These are phyloP conservation scores for Naegleria lovaniensis DNA, from an alignment of 208 protist genomes.

Conservation along the genomic window DNA sequence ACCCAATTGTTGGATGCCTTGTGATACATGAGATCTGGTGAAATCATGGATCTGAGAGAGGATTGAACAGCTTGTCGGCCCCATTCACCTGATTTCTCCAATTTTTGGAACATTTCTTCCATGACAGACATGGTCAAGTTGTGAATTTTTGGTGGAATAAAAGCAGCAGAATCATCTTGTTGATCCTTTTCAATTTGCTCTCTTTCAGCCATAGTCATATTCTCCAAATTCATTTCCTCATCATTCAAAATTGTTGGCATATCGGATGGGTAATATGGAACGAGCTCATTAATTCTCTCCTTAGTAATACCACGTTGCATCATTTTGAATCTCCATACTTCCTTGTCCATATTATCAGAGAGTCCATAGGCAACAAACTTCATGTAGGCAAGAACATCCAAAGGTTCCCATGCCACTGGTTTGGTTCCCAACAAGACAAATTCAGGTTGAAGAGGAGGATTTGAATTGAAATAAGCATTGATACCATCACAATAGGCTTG, in stretches of 20 bases:
- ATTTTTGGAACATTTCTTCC: neutral
- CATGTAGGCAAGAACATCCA: neutral
- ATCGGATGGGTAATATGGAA: neutral
- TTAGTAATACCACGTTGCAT: neutral
- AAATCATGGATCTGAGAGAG: neutral
- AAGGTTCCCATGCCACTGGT: neutral
- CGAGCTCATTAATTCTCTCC: slow-evolving; percentile 1
- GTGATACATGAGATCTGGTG: neutral
- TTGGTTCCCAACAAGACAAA: neutral
- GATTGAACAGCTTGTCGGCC: neutral
- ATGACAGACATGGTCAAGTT: neutral
- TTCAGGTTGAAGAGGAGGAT: neutral
- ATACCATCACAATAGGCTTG: slow-evolving; percentile 26
- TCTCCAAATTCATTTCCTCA: neutral
- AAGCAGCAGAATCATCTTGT: neutral
- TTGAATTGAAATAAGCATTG: neutral
- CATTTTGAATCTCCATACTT: slow-evolving; percentile 14
- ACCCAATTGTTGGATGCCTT: slow-evolving; percentile 30
- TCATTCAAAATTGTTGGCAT: neutral
- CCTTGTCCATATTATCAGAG: neutral
- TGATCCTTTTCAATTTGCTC: neutral
- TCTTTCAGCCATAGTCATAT: neutral
- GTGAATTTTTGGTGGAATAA: neutral
- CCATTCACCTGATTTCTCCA: neutral
- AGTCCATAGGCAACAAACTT: neutral